Conservation (phyloP, 176 grass and related monocot species). For the Musa itinerans region DNA sequence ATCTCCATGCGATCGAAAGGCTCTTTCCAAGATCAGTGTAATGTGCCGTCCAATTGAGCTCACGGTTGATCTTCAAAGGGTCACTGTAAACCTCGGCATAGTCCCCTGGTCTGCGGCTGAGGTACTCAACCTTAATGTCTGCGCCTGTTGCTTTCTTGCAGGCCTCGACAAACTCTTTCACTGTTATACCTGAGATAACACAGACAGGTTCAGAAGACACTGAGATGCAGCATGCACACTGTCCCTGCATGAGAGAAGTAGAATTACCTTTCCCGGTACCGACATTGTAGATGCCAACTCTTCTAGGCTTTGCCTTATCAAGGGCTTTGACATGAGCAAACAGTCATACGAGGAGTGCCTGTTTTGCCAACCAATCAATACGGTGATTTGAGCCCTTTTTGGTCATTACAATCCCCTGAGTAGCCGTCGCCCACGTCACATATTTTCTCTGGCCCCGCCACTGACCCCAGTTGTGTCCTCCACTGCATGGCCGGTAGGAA, state of each 20-base stretch:
- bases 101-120: slow-evolving; percentile 67
- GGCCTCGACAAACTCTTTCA: slow-evolving; percentile 78
- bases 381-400: too few relatives aligned
- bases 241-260: background rate
- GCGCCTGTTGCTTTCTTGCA: slow-evolving; percentile 74
- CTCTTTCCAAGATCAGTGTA: slow-evolving; percentile 69
- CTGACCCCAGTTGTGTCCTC: too few relatives aligned
- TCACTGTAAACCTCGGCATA: slow-evolving; percentile 91
- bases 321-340: slow-evolving; percentile 89
- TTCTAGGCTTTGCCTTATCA: slow-evolving; percentile 45
- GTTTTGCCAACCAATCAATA: too few relatives aligned
- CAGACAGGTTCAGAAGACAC: background rate
- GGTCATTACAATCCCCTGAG: too few relatives aligned
- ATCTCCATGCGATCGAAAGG: slow-evolving; percentile 72
- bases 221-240: background rate
- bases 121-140: slow-evolving; percentile 55
- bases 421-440: too few relatives aligned
- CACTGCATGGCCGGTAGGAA: too few relatives aligned
- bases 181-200: slow-evolving; percentile 63
- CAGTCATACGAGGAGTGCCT: too few relatives aligned
- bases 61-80: slow-evolving; percentile 54
- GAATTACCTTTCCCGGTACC: slow-evolving; percentile 69
- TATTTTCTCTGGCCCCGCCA: too few relatives aligned
- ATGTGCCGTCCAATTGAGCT: slow-evolving; percentile 81
- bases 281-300: slow-evolving; percentile 96